A percentile compares a stretch with the other conserved stretches of the same genome.
Evolutionary conservation across 371 early-diverging fungal species (phyloP).

Genomic region (Haplosporangium sp.): DNA sequence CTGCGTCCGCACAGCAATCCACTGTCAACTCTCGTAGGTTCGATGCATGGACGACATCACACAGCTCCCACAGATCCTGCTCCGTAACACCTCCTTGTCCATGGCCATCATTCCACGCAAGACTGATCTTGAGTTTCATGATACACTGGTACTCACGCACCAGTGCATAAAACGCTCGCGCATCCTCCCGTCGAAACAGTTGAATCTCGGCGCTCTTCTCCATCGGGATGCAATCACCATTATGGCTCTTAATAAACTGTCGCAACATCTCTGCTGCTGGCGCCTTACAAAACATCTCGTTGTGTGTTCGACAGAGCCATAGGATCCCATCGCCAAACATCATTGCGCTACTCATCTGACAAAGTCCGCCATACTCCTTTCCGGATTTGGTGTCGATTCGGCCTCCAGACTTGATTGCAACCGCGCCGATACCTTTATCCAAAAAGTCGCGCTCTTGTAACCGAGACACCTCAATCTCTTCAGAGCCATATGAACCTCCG

Average conservation of each 20-base stretch:
- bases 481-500: too few species aligned
- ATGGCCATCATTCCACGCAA: slow-evolving; percentile 13
- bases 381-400: too few species aligned
- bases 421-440: neutral
- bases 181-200: slow-evolving; percentile 15
- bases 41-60: slow-evolving; percentile 16
- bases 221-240: slow-evolving; percentile 22
- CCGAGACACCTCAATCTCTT: neutral
- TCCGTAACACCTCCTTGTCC: slow-evolving; percentile 13
- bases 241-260: slow-evolving; percentile 13
- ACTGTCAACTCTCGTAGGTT: slow-evolving; percentile 22
- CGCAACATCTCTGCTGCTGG: slow-evolving; percentile 7
- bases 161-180: slow-evolving; percentile 19
- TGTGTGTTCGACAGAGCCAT: slow-evolving; percentile 30
- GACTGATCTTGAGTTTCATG: slow-evolving; percentile 17
- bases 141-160: slow-evolving; percentile 15
- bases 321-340: slow-evolving; percentile 4
- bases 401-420: neutral
- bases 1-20: slow-evolving; percentile 7
- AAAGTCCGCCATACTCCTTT: slow-evolving; percentile 1
- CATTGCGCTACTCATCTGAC: neutral
- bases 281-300: slow-evolving; percentile 16
- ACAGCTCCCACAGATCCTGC: slow-evolving; percentile 34
- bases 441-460: slow-evolving; percentile 9
- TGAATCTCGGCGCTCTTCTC: slow-evolving; percentile 25